A percentile compares a stretch with the other conserved stretches of the same genome.
Conservation (phyloP, 2,329 filamentous ascomycete genomes). For the Pestalotiopsis sp. region DNA sequence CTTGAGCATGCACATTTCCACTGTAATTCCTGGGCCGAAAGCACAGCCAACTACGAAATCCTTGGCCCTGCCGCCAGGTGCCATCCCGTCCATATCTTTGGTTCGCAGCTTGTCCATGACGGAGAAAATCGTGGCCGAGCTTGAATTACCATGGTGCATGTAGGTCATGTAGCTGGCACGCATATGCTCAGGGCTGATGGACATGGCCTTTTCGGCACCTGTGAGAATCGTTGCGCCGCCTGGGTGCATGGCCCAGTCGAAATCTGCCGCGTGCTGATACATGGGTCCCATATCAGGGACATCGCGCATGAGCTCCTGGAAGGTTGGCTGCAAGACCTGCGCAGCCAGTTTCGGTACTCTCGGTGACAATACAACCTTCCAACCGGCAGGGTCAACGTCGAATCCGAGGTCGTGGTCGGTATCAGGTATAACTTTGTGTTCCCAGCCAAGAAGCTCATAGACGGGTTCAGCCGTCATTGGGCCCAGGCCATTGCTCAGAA, state of each 20-base stretch:
- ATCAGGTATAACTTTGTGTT: constrained; percentile 61
- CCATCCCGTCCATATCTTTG: constrained; percentile 60
- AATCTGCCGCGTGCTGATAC: constrained; percentile 52
- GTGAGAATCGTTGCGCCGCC: constrained; percentile 67
- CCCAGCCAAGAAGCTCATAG: constrained; percentile 66
- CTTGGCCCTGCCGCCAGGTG: constrained; percentile 46
- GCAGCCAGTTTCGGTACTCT: constrained; percentile 59
- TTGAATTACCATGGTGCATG: constrained; percentile 67
- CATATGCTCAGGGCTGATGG: constrained; percentile 62
- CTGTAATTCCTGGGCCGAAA: constrained; percentile 68
- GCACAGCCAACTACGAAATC: constrained; percentile 67
- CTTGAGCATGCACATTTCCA: constrained; percentile 69
- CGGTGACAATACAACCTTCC: constrained; percentile 66
- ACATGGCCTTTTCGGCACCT: constrained; percentile 59
- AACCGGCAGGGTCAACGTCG: constrained; percentile 63
- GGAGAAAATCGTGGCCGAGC: constrained; percentile 68
- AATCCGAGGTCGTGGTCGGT: constrained; percentile 65
- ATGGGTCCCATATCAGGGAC: constrained; percentile 43
- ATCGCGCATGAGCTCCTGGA: constrained; percentile 52
- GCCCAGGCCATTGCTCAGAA: constrained; percentile 65
- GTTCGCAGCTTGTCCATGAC: constrained; percentile 62
- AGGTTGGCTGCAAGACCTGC: constrained; percentile 51
- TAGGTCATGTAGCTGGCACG: constrained; percentile 71
- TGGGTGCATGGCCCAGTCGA: constrained; percentile 75
- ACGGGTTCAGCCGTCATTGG: constrained; percentile 40